Conservation (phyloP, 495 filamentous ascomycete species). For the Aspergillus ostianus region DNA sequence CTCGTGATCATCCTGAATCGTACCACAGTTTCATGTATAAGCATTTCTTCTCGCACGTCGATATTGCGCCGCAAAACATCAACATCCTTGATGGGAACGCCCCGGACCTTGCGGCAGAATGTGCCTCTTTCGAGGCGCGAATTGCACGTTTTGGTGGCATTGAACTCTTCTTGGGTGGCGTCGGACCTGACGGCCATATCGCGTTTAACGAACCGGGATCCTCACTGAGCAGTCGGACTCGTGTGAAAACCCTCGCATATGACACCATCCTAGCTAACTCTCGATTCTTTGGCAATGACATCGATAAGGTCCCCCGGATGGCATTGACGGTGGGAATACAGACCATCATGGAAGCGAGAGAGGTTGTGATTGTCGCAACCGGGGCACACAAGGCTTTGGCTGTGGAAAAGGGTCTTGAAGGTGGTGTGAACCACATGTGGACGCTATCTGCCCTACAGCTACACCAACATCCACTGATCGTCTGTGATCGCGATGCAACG, state of each 20-base stretch:
- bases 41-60: slow-evolving; percentile 85
- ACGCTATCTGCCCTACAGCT: slow-evolving; percentile 77
- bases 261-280: slow-evolving; percentile 85
- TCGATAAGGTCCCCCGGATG: slow-evolving; percentile 73
- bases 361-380: slow-evolving; percentile 79
- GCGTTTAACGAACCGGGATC: slow-evolving; percentile 90
- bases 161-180: slow-evolving; percentile 81
- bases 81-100: slow-evolving; percentile 86
- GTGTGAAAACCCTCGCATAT: slow-evolving; percentile 83
- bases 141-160: slow-evolving; percentile 76
- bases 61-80: slow-evolving; percentile 75
- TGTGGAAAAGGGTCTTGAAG: slow-evolving; percentile 78
- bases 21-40: slow-evolving; percentile 93
- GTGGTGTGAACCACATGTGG: slow-evolving; percentile 87
- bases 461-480: slow-evolving; percentile 75
- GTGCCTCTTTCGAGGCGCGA: slow-evolving; percentile 72
- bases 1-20: slow-evolving; percentile 76
- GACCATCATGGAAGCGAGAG: slow-evolving; percentile 77
- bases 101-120: slow-evolving; percentile 71
- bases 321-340: slow-evolving; percentile 86
- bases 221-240: slow-evolving; percentile 71
- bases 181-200: slow-evolving; percentile 84
- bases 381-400: slow-evolving; percentile 79
- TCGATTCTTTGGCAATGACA: slow-evolving; percentile 75
- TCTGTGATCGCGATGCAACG: slow-evolving; percentile 84